A percentile compares a stretch with the other conserved stretches of the same genome.
Conservation (phyloP, 2,329 filamentous ascomycete genomes). For the Talaromyces sp. region DNA sequence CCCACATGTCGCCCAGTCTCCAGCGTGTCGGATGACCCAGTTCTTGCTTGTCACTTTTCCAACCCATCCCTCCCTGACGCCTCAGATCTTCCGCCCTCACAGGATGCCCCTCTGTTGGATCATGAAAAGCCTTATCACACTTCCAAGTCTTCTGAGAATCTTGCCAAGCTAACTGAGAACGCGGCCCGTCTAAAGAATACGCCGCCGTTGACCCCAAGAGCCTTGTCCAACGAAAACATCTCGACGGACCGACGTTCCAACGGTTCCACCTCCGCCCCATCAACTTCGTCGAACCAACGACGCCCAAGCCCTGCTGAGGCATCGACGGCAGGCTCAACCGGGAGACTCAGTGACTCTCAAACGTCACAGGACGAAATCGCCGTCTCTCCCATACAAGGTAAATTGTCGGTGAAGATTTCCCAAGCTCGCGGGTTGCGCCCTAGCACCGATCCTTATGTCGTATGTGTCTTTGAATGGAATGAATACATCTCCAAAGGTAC, state of each 20-base stretch:
- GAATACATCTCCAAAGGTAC: constrained; percentile 91
- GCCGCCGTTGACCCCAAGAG: constrained; percentile 81
- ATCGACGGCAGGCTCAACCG: constrained; percentile 26
- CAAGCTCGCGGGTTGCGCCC: constrained; percentile 78
- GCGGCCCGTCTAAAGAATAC: constrained; percentile 73
- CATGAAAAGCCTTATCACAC: constrained; percentile 33
- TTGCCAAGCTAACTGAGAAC: constrained; percentile 75
- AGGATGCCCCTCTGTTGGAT: constrained; percentile 48
- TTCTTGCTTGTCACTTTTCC: constrained; percentile 64
- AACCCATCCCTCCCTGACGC: constrained; percentile 56
- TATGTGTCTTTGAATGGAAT: constrained; percentile 93
- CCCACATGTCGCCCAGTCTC: constrained; percentile 55
- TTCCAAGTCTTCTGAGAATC: constrained; percentile 41
- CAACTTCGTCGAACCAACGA: constrained; percentile 17
- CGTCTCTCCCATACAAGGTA: constrained; percentile 72
- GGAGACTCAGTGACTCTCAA: constrained; percentile 30
- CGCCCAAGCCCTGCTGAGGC: constrained; percentile 20
- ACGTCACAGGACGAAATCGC: constrained; percentile 48
- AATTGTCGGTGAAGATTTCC: constrained; percentile 80
- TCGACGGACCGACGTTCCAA: constrained; percentile 24
- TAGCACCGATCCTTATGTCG: constrained; percentile 86
- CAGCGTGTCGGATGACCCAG: constrained; percentile 59
- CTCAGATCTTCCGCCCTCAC: constrained; percentile 42
- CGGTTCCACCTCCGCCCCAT: constrained; percentile 18
- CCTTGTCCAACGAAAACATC: constrained; percentile 63